Evolutionary conservation across 208 protist species (phyloP).

Genomic region (Trypanosoma brucei): DNA sequence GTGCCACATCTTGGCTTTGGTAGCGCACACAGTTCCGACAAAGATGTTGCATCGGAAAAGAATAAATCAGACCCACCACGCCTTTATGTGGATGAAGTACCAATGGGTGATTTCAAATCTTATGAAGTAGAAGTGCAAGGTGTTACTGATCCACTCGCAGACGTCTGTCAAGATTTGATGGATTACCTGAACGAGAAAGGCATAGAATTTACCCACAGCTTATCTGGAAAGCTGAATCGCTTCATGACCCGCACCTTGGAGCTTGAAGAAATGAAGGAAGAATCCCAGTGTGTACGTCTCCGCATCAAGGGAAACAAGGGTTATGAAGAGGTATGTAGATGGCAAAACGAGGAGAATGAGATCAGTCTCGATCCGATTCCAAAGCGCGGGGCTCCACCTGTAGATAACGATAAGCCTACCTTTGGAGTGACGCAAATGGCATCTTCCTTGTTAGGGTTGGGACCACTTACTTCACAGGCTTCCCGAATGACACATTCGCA

Average conservation of each 20-base stretch:
- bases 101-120: too few species aligned
- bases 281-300: too few species aligned
- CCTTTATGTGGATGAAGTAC: too few species aligned
- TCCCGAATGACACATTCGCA: neutral
- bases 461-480: neutral
- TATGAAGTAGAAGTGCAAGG: neutral
- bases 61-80: too few species aligned
- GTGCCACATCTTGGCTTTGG: too few species aligned
- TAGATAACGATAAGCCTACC: neutral
- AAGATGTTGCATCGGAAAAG: too few species aligned
- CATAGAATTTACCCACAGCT: constrained; percentile 41
- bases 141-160: constrained; percentile 31
- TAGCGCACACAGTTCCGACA: too few species aligned
- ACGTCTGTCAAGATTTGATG: constrained; percentile 42
- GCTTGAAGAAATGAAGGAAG: constrained; percentile 44
- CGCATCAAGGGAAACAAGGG: constrained; percentile 42
- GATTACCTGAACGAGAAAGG: constrained; percentile 27
- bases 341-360: constrained; percentile 28
- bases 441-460: neutral
- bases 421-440: neutral
- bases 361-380: neutral
- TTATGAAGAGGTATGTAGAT: constrained; percentile 47
- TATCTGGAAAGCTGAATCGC: constrained; percentile 64
- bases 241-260: constrained; percentile 32
- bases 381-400: neutral